Evolutionary conservation across 1,284 basidiomycete genomes (phyloP), one percentile per base, ranked within the genome.

Genomic region (Ustilago crameri): DNA sequence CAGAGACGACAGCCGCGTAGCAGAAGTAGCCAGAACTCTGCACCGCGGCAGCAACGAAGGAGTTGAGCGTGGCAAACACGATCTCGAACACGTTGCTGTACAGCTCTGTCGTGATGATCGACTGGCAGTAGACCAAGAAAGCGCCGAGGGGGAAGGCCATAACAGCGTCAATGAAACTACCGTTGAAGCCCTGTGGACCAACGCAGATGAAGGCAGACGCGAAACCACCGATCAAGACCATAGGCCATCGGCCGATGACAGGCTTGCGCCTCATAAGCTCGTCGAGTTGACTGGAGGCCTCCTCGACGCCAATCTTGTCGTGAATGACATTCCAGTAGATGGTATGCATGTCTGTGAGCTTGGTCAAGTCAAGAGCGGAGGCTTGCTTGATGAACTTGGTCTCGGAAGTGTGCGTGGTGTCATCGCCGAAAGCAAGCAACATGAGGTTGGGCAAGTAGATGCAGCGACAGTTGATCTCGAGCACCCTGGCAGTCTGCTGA

Each of bases 31-130:
- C 72, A 22, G 52, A 54, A 14, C 63, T 62, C 48, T 78, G 75
- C 27, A 82, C 64, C 1, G 72, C 81, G 8, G 80, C 68, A 17
- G 92, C 87, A 45, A 93, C 77, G 84, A 95, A 95, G 17, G 87
- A 87, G 79, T 91, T 92, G 81, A 94, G 84, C 3, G 88, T 91
- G 1, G 92, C 90, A 56, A 93, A 88, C 5, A 91, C 91, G 72
- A 94, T 92, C 88, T 95, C 93, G 75, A 93, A 93, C 27, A 93
- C 88, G 68, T 93, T 93, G 15, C 88, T 90, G 81, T 93, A 93
- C 37, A 96, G 84, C 83, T 94, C 92, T 9, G 82, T 81, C 34
- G 82, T 82, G 66, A 82, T 81, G 55, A 72, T 67, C 52, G 66
- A 68, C 60, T 83, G 79, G 51, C 78, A 79, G 50, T 73, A 79